Evolutionary conservation across 2,329 filamentous ascomycete genomes (phyloP).

Genomic region (Lecanicillium sp.): DNA sequence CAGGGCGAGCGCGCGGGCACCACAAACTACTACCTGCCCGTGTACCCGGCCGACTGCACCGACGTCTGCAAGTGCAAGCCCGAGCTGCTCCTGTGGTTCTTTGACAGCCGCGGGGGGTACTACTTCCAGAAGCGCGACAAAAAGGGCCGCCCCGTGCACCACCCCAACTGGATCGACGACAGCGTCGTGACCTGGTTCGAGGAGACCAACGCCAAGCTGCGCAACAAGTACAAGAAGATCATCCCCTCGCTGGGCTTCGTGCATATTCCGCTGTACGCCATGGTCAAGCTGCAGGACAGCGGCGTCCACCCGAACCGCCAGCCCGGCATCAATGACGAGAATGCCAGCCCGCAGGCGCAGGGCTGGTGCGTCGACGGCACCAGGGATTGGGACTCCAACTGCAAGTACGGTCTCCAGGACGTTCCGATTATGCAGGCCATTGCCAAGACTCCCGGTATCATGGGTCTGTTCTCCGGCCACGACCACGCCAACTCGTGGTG

Average conservation of each 20-base stretch:
- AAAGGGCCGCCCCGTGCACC: conserved; percentile 5
- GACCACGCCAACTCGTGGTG: conserved; percentile 51
- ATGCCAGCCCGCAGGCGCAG: conserved; percentile 22
- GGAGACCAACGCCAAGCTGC: conserved; percentile 24
- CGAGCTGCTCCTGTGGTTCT: conserved; percentile 55
- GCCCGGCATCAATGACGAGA: conserved; percentile 26
- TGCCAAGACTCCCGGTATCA: conserved; percentile 37
- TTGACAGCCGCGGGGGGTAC: conserved; percentile 53
- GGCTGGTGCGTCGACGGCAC: conserved; percentile 23
- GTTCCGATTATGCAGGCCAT: conserved; percentile 49
- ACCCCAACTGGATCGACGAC: conserved; percentile 35
- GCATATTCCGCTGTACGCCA: conserved; percentile 34
- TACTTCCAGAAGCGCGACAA: conserved; percentile 30
- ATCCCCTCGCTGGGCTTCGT: conserved; percentile 41
- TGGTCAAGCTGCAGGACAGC: conserved; percentile 15
- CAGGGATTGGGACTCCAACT: conserved; percentile 13
- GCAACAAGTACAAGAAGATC: conserved; percentile 16
- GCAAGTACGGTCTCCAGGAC: conserved; percentile 35
- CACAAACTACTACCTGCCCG: conserved; percentile 35
- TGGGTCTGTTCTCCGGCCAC: conserved; percentile 50
- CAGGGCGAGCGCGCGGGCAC: conserved; percentile 17
- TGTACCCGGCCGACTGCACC: conserved; percentile 25
- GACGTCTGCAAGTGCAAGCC: conserved; percentile 20
- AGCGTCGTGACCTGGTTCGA: conserved; percentile 38
- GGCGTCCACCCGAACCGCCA: conserved; percentile 18